Base-by-base conservation (phyloP, 306 rosid genomes). In the Acacia acuminata region DNA sequence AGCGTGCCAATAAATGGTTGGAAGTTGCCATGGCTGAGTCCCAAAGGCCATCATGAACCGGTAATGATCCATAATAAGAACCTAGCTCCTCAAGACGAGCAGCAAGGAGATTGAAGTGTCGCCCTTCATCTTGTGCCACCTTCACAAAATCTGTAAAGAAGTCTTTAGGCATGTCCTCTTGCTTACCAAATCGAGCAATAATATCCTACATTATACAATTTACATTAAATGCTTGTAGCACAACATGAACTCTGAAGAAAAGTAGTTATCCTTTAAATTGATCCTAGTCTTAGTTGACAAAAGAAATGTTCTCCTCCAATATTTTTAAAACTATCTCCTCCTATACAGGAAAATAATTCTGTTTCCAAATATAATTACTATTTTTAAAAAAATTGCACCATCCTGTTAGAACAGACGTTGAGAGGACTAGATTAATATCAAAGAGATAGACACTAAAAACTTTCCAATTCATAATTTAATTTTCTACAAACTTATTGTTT, bases 41-140 rank as follows among this genome's bases (percentile, higher is more conserved):
- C 97, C 97, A 93, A 20, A 92, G 95, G 72, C 98, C 98, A 73
- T 92, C 98, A 30, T 95, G 98, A 71, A 89, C 94, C 0, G 94
- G 92, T 60, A 91, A 88, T 43, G 97, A 94, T 79, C 98, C 98
- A 73, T 92, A 95, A 68, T 77, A 87, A 61, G 96, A 93, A 53
- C 96, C 93, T 51, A 95, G 85, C 89, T 90, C 90, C 89, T 87
- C 85, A 45, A 92, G 97, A 47, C 93, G 82, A 5, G 94, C 77
- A 19, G 93, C 95, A 34, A 93, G 93, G 45, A 93, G 97, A 68
- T 88, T 88, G 88, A 95, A 93, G 82, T 92, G 98, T 17, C 92
- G 79, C 64, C 97, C 97, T 89, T 95, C 98, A 63, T 93, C 97
- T 83, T 91, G 95, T 27, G 98, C 98, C 55, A 93, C 95, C 89